Base-by-base conservation (phyloP, 805 yeast genomes). In the Ogataea polymorpha region DNA sequence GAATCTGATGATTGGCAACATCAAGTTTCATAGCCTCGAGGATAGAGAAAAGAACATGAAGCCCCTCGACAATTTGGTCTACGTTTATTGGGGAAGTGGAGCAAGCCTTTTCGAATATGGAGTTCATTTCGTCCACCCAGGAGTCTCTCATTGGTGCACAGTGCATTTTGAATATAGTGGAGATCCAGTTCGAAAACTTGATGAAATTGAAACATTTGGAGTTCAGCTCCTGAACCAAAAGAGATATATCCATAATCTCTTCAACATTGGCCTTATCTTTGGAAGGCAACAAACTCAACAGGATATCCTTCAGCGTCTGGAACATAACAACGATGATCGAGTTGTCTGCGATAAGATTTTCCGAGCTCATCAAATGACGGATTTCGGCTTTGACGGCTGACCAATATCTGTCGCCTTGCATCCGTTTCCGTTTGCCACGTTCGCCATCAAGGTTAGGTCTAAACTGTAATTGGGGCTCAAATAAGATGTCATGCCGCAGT, bases 141-240 rank as follows among this genome's bases (percentile, higher is more conserved):
- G 77, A 66, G 62, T 87, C 96, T 59, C 97, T 76, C 95, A 88
- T 88, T 47, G 97, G 97, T 6, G 96, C 96, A 65, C 96, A 89
- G 60, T 87, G 96, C 38, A 82, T 79, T 64, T 89, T 87, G 65
- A 91, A 82, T 23, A 88, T 77, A 23, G 74, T 70, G 2, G 87
- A 79, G 30, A 90, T 71, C 91, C 95, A 86, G 42, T 71, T 71
- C 2, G 90, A 75, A 53, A 88, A 72, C 26, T 75, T 72, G 14
- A 79, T 75, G 65, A 85, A 86, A 59, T 83, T 86, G 53, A 86
- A 75, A n/a, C 85, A 76, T 16, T 83, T 79, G 48, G 77, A 79
- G 29, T 75, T 63, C 38, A 89, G 60, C 59, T 88, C 95, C 65
- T 88, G 96, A 35, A 83, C 69, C 27, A 85, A 68, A 33, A 88